A percentile compares a stretch with the other conserved stretches of the same genome.
These are phyloP conservation scores for Thalassiosira mediterranea DNA, from an alignment of 352 stramenopile species.

Conservation along the genomic window DNA sequence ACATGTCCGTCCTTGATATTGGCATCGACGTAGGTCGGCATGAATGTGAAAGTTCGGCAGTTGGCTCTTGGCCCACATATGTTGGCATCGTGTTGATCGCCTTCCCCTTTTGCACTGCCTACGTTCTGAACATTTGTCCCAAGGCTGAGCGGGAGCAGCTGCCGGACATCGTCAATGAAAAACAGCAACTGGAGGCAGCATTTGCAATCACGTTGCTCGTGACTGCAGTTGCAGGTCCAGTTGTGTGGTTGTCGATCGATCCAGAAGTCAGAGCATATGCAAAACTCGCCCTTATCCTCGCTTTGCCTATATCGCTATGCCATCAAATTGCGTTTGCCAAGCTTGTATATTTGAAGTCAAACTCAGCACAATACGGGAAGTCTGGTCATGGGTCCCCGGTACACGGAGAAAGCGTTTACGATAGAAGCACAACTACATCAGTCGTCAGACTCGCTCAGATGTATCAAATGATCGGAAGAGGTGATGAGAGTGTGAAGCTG, in stretches of 20 bases:
- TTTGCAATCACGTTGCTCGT: background rate
- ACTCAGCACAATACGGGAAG: too few relatives aligned
- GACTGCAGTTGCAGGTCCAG: constrained; percentile 2
- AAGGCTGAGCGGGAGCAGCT: constrained; percentile 29
- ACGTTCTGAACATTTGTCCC: constrained; percentile 35
- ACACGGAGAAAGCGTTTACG: too few relatives aligned
- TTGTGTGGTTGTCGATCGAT: constrained; percentile 22
- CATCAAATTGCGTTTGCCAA: constrained; percentile 36
- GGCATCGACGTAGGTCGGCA: constrained; percentile 11
- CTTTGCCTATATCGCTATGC: constrained; percentile 15
- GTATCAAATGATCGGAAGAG: constrained; percentile 38
- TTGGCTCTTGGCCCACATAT: constrained; percentile 14
- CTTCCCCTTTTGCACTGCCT: constrained; percentile 20
- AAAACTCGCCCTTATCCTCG: constrained; percentile 18
- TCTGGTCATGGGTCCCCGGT: too few relatives aligned
- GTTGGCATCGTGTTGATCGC: constrained; percentile 23
- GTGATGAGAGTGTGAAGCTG: constrained; percentile 32
- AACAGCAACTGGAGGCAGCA: background rate
- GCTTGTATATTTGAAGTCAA: constrained; percentile 1
- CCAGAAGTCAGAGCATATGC: constrained; percentile 18
- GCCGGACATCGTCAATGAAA: constrained; percentile 37
- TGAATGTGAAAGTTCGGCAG: constrained; percentile 26
- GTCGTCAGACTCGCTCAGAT: constrained; percentile 43
- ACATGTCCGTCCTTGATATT: background rate
- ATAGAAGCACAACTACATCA: constrained; percentile 24